Base-by-base conservation (phyloP, 108 stramenopile species). In the Nitzschia sp. region DNA sequence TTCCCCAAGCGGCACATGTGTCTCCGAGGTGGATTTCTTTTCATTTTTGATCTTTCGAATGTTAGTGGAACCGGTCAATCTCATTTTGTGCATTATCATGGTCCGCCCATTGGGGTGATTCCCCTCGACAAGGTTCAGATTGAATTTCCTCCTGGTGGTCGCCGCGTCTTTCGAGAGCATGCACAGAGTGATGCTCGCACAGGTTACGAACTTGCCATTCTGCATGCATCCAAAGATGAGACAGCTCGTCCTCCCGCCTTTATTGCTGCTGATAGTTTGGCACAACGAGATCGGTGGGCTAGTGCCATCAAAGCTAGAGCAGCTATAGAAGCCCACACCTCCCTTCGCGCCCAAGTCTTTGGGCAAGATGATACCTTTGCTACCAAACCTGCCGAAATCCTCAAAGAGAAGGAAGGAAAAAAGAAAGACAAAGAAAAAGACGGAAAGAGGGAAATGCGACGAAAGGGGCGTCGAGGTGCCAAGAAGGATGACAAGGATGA, bases 111-210 rank as follows among this genome's bases (percentile, higher is more conserved):
- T 40, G 86, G 80, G 0, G 82, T 83, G 43, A 81, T 93, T 48
- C 91, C 91, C 10, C 46, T 93, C 39, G 84, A 86, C 20, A 79
- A 86, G 21, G 72, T 79, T 21, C 53, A 50, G 34, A 81, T 93
- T 48, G 85, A 86, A 38, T 79, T 86, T 38, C 91, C 91, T 22
- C 91, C 91, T 14, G 91, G 91, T 51, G 91, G 91, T 37, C 71
- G 91, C 15, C 80, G 91, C 24, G 84, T 90, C 52, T 93, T 93
- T 90, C 85, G 88, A 17, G 91, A 93, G 53, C 91, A 93, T 76
- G 85, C 91, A 6, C 86, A 86, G 14, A 88, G 82, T 14, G 78
- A 84, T 38, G 91, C 91, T 52, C 70, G 82, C 17, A 76, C 70
- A 43, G 91, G 91, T 14, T 93, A 93, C 74, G 91, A 93, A 57